Evolutionary conservation across 352 stramenopile genomes (phyloP).

Genomic region (Phytophthora citrophthora): DNA sequence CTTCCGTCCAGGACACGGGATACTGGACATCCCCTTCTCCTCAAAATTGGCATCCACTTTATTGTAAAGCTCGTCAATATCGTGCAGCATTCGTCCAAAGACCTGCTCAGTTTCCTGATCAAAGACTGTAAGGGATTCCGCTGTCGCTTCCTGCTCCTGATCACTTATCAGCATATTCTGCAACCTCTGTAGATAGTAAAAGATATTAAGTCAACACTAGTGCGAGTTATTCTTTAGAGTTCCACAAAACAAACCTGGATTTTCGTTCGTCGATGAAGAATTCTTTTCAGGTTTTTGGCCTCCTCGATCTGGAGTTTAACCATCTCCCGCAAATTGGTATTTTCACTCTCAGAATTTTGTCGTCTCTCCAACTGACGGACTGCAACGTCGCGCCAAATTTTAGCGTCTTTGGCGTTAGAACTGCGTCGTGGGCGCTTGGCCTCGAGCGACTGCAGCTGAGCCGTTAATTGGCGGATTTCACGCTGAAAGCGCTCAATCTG

Average conservation of each 20-base stretch:
- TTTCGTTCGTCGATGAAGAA: constrained; percentile 10
- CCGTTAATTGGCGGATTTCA: background rate
- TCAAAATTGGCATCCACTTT: background rate
- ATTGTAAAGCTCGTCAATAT: background rate
- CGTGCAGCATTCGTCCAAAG: background rate
- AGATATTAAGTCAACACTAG: background rate
- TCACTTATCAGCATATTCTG: background rate
- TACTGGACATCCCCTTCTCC: constrained; percentile 1
- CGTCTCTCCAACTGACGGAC: constrained; percentile 1
- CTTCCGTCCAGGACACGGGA: constrained; percentile 1
- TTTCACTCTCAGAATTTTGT: constrained; percentile 8
- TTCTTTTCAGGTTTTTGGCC: constrained; percentile 6
- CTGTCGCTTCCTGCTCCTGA: background rate
- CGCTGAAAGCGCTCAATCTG: background rate
- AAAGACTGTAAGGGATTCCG: background rate
- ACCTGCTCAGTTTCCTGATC: background rate
- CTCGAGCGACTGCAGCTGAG: background rate
- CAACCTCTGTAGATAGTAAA: background rate
- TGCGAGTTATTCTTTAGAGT: background rate
- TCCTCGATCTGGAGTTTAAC: constrained; percentile 6
- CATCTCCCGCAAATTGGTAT: constrained; percentile 16
- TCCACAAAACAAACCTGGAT: constrained; percentile 1
- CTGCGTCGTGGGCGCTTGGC: background rate
- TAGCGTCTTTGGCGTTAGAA: background rate
- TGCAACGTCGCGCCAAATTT: constrained; percentile 6